Evolutionary conservation across 441 rosid genomes (phyloP).

Genomic region (Pelargonium myrrhifolium): DNA sequence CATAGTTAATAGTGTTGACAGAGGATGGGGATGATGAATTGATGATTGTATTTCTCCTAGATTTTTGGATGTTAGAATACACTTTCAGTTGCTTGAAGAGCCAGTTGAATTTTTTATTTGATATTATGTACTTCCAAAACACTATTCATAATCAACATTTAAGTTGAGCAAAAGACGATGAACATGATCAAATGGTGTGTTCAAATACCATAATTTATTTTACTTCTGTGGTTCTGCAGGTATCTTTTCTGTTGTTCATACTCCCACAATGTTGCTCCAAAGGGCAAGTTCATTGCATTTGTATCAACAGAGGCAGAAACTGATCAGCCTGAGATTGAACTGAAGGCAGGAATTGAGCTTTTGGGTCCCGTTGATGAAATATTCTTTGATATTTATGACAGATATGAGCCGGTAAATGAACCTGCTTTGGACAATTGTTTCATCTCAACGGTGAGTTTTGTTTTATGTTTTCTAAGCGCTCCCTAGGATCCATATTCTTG

Average conservation of each 20-base stretch:
- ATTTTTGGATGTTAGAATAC: not conserved
- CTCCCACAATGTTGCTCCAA: constrained; percentile 65
- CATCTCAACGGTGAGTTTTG: constrained; percentile 50
- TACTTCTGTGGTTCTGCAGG: constrained; percentile 21
- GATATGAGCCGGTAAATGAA: constrained; percentile 41
- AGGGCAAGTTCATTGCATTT: constrained; percentile 60
- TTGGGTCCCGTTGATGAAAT: constrained; percentile 58
- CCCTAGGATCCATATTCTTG: not conserved
- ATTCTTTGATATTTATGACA: constrained; percentile 52
- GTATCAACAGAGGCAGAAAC: constrained; percentile 68
- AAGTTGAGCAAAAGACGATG: no score
- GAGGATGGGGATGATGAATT: not conserved
- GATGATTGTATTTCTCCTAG: not conserved
- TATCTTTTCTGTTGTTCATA: constrained; percentile 69
- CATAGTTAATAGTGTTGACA: not conserved
- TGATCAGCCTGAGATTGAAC: constrained; percentile 47
- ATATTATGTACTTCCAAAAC: not conserved
- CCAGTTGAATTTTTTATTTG: not conserved
- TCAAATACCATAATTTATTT: not conserved
- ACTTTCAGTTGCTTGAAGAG: not conserved
- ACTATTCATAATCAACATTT: no score
- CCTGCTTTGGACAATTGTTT: constrained; percentile 47
- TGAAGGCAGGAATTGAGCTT: constrained; percentile 54
- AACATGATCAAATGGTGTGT: not conserved
- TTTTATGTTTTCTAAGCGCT: not conserved